Conservation (phyloP, 148 eudicot species). For the Salicornia ramosissima region DNA sequence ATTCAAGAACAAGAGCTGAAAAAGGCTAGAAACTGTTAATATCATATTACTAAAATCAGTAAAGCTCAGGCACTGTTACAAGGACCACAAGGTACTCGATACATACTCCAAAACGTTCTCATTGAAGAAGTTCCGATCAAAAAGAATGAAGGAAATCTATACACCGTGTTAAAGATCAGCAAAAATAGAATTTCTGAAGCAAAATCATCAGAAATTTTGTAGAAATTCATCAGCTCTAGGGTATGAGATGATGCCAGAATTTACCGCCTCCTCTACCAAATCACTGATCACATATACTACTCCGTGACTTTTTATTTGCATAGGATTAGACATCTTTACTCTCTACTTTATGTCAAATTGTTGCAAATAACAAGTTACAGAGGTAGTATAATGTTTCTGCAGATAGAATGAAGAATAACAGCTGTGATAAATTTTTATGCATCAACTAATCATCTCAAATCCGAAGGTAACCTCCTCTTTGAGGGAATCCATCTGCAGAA, state of each 20-base stretch:
- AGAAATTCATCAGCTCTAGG: background rate
- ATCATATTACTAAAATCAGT: background rate
- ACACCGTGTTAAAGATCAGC: conserved; percentile 11
- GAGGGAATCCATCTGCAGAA: conserved; percentile 26
- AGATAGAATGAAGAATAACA: background rate
- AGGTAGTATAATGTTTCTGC: background rate
- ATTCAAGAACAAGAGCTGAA: background rate
- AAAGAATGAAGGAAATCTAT: conserved; percentile 10
- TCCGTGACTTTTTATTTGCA: no score
- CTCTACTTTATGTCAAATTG: no score
- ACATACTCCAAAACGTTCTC: background rate
- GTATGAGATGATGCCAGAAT: background rate
- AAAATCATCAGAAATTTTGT: background rate
- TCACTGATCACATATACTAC: background rate
- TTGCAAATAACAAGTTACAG: background rate
- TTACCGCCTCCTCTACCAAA: background rate
- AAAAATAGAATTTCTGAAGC: background rate
- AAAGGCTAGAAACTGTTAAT: background rate
- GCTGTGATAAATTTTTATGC: background rate
- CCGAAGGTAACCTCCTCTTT: conserved; percentile 71
- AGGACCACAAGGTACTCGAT: no score
- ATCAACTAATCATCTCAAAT: conserved; percentile 29
- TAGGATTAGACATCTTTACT: background rate
- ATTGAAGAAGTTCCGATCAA: background rate
- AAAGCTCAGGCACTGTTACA: background rate